Base-by-base conservation (phyloP, 2,329 filamentous ascomycete genomes). In the Aureobasidium sp. region DNA sequence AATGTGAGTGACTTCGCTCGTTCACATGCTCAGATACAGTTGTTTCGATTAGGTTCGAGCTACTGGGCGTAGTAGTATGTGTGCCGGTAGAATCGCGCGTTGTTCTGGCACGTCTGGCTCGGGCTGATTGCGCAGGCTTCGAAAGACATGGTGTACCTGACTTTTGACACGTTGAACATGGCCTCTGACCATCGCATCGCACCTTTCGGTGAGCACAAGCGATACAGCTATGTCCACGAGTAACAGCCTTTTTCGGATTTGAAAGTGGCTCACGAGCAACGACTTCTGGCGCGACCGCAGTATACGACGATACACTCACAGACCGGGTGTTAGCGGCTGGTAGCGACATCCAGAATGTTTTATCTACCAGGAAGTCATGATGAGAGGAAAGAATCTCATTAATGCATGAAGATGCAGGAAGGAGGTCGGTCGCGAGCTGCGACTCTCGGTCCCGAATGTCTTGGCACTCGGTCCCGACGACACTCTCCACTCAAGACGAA, bases 91-190 rank as follows among this genome's bases (percentile, higher is more conserved):
- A 34, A 5, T n/a, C 29, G 17, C 47, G 37, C 34, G 53, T 9
- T 55, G 7, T 17, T 67, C 66, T 8, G 78, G 67, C 5, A 77
- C 71, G 27, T 68, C 65, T 65, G 78, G 76, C 52, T 78, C 77
- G 5, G 68, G 71, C 34, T 5, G 73, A 71, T 3, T 78, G 68
- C 22, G 67, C 67, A 53, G 73, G 70, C 65, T 77, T 78, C 42
- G 79, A 79, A 8, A 71, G 27, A 64, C 78, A 80, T 14, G 73
- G 67, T 2, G 75, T 63, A 44, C 71, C 70, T 11, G 65, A 65
- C 63, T 70, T 74, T 9, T 60, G 64, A 62, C 75, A 77, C 25
- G 70, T 70, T 2, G 70, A 68, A 64, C 75, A 77, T 9, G 75
- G 72, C 12, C 67, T 62, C 39, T 64, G 60, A 55, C 69, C 72